Evolutionary conservation across 2,329 filamentous ascomycete species (phyloP), one percentile per base, ranked within the genome.

Genomic region (Zasmidium cellare): DNA sequence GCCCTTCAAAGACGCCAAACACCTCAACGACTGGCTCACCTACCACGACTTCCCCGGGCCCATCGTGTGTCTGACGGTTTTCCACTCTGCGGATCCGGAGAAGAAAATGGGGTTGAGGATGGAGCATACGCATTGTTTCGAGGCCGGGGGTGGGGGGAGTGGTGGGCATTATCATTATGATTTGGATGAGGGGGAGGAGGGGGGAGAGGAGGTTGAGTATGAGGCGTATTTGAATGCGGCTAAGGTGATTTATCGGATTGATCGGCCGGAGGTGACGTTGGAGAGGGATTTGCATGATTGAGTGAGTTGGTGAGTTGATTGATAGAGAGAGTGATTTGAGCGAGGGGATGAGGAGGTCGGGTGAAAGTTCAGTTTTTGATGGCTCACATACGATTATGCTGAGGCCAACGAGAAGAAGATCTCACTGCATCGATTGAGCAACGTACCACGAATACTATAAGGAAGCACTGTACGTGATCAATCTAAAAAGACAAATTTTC

Each of bases 131-230:
- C 68, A 71, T 58, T 69, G 66, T 47, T 71, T 71, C 24, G 62
- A 66, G 3, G 57, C 53, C 3, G 62, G 65, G 25, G 68, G 68
- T 1, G 61, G 54, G 35, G 59, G 66, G 24, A 58, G 58, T 14
- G 69, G 69, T 2, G 69, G 69, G 7, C 69, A 71, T 60, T 70
- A 71, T 48, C 69, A 71, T 54, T 62, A 66, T n/a, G 68, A 70
- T 61, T 41, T 64, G 19, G 53, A 51, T 19, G 55, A 47, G 6
- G 62, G 51, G n/a, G 60, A 64, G 2, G 66, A 55, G 1, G 59
- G 46, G 2, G 65, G n/a, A n/a, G n/a, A 67, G 45, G 66, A 69
- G 25, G 56, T 71, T 1, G 69, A 70, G 56, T 71, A 71, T 49
- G 69, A 69, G 55, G 69, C 62, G 2, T 71, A 71, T 49, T 69